These are phyloP conservation scores for Mychonastes homosphaera DNA, from an alignment of 139 green algal genomes.

Conservation along the genomic window DNA sequence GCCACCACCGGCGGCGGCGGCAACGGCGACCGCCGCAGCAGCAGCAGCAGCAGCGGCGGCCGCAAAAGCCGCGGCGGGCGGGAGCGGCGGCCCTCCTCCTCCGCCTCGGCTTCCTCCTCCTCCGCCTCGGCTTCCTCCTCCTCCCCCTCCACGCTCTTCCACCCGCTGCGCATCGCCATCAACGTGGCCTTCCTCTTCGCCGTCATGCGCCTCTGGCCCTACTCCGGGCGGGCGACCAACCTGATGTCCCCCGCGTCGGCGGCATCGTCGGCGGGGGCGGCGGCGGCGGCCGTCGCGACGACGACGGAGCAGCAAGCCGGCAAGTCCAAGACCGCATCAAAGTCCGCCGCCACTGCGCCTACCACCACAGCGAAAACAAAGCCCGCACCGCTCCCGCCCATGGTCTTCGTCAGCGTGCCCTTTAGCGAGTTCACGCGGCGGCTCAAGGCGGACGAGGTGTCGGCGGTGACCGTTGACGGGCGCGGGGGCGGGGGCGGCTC, in stretches of 20 bases:
- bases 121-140: no score
- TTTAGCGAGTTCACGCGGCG: conserved; percentile 66
- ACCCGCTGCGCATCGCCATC: conserved; percentile 30
- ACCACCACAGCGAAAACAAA: no score
- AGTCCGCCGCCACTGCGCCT: no score
- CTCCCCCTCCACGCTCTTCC: background rate
- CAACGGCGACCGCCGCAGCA: conserved; percentile 5
- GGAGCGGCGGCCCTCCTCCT: no score
- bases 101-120: no score
- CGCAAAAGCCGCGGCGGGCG: no score
- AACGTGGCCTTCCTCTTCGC: conserved; percentile 44
- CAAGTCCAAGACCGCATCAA: no score
- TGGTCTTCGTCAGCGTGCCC: conserved; percentile 27
- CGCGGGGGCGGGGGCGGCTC: no score
- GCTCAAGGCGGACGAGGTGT: conserved; percentile 57
- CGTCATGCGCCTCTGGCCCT: conserved; percentile 57
- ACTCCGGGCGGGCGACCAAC: no score
- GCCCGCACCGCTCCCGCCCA: conserved; percentile 5
- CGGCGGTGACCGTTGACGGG: conserved; percentile 61
- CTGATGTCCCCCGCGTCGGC: background rate
- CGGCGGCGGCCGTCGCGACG: background rate
- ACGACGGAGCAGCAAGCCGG: background rate
- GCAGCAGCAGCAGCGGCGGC: background rate
- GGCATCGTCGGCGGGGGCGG: background rate
- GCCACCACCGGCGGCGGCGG: background rate